phyloP scores from a whole-genome alignment of 345 rosid species.

The Eucalyptus albens region DNA sequence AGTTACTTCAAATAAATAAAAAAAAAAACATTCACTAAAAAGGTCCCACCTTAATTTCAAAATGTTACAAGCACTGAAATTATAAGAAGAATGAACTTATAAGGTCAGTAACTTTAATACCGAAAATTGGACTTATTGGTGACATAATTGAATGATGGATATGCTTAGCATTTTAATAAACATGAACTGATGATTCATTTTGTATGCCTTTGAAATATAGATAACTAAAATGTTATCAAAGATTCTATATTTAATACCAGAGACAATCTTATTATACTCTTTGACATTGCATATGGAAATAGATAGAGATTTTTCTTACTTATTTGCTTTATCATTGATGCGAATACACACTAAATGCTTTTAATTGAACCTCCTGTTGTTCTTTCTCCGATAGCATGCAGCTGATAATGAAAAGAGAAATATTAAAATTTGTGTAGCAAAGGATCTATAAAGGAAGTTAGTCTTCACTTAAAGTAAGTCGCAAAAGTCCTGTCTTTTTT shows the following conservation, averaged over 20 bases:
- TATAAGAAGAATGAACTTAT: no score
- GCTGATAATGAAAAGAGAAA: no score
- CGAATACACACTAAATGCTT: fast-evolving
- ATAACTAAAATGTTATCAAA: no score
- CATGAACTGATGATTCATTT: no score
- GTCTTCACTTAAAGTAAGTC: background rate
- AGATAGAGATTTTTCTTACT: background rate
- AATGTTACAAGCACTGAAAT: no score
- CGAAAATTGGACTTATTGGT: no score
- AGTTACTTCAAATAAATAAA: background rate
- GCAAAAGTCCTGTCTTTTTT: no score
- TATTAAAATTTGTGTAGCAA: background rate
- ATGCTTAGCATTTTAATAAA: no score
- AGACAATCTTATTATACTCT: background rate
- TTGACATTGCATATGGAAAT: background rate
- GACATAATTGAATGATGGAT: no score
- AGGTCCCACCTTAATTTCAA: background rate
- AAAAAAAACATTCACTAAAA: background rate
- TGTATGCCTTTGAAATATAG: no score
- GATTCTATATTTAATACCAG: background rate
- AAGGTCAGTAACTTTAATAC: no score
- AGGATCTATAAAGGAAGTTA: background rate
- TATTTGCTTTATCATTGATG: background rate
- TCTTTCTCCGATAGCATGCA: background rate
- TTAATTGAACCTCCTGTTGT: background rate